Evolutionary conservation across 2,329 filamentous ascomycete genomes (phyloP).

Genomic region (Neonectria punicea): DNA sequence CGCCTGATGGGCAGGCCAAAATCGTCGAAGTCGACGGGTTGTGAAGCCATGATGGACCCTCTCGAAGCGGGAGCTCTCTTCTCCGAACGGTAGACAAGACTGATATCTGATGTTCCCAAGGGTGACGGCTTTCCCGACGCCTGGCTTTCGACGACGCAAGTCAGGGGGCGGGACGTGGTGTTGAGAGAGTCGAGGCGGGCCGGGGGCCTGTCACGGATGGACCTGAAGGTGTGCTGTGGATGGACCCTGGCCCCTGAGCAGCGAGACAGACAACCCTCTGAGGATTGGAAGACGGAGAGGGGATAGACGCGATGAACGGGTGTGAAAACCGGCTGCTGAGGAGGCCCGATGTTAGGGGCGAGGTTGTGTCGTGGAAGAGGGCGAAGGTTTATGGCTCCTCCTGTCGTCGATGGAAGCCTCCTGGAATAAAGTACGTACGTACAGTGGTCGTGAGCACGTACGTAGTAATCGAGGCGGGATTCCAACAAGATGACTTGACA

Average conservation of each 20-base stretch:
- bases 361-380: not conserved
- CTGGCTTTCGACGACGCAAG: constrained; percentile 6
- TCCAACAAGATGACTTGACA: constrained; percentile 28
- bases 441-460: not conserved
- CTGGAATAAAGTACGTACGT: not conserved
- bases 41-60: constrained; percentile 40
- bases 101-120: constrained; percentile 9
- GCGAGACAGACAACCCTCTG: constrained; percentile 7
- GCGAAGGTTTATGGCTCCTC: not conserved
- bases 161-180: constrained; percentile 39
- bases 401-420: constrained; percentile 12
- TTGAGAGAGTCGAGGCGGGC: constrained; percentile 34
- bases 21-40: constrained; percentile 67
- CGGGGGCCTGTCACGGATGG: constrained; percentile 38
- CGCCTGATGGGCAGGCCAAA: constrained; percentile 75
- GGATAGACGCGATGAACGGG: not conserved
- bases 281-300: not conserved
- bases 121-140: constrained; percentile 8
- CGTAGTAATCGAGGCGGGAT: constrained; percentile 15
- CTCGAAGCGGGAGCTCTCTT: constrained; percentile 9
- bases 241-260: constrained; percentile 35
- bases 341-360: constrained; percentile 3
- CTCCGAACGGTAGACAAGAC: constrained; percentile 20
- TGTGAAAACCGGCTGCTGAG: not conserved
- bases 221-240: constrained; percentile 28